phyloP scores from a whole-genome alignment of 2,329 filamentous ascomycete genomes.

The Verticillium alfalfae region DNA sequence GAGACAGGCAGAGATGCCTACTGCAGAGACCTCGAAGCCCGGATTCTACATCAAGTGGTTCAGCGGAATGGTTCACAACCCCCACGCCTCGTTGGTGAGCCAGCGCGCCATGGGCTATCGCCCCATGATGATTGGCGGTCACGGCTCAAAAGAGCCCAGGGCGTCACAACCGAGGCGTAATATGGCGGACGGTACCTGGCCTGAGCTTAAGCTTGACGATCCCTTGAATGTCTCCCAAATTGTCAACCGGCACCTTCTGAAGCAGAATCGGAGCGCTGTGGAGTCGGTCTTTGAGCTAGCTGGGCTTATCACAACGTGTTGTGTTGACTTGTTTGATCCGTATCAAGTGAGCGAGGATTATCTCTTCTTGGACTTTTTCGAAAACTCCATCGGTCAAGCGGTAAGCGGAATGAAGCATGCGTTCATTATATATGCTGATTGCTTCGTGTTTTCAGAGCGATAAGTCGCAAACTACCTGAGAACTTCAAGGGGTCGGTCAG shows the following conservation, averaged over 20 bases:
- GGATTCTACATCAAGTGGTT: neutral
- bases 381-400: slow-evolving; percentile 3
- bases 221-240: slow-evolving; percentile 27
- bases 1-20: neutral
- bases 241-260: slow-evolving; percentile 19
- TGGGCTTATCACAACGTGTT: slow-evolving; percentile 4
- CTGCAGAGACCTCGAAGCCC: neutral
- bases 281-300: slow-evolving; percentile 5
- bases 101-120: neutral
- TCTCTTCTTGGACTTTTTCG: slow-evolving; percentile 7
- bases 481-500: neutral
- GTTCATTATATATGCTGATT: slow-evolving; percentile 9
- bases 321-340: slow-evolving; percentile 8
- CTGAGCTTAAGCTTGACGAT: neutral
- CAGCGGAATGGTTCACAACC: neutral
- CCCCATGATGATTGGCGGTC: neutral
- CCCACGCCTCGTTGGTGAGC: neutral
- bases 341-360: slow-evolving; percentile 1
- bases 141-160: slow-evolving; percentile 25
- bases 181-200: slow-evolving; percentile 12
- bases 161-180: slow-evolving; percentile 9
- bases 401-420: slow-evolving; percentile 4
- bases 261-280: slow-evolving; percentile 1
- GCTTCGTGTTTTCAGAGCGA: neutral
- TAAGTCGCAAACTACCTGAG: neutral